Evolutionary conservation across 768 basidiomycete species (phyloP), one percentile per base, ranked within the genome.

Genomic region (Dacryopinax primogenitus): DNA sequence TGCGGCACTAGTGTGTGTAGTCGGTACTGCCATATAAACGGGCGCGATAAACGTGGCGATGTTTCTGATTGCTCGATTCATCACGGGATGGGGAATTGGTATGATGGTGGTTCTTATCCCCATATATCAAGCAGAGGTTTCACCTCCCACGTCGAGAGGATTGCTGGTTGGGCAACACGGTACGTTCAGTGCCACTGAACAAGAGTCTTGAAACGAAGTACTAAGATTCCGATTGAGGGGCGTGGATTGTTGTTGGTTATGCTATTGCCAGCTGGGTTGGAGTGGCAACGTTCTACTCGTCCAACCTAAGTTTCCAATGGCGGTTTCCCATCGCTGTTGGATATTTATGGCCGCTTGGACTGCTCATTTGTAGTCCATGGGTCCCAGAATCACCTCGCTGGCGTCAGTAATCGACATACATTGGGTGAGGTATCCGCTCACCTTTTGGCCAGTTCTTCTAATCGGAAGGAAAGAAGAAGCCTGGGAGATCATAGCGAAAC

Each of bases 31-130:
- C 13, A 63, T 63, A 13, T 32, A 63, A 23, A 30, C 62, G 7
- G 62, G 30, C 15, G 62, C 62, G 18, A 23, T 63, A 12, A 21
- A 63, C 62, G 62, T 63, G 21, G 62, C 62, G 23, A 63, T 63
- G 62, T 18, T 63, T 15, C 12, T 63, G 16, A 23, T 63, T 32
- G 62, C 21, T 7, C 62, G 62, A 16, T 33, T 63, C 30, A 63
- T 63, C 62, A 33, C 62, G n/a, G 62, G 62, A 33, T 39, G 37
- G 37, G 37, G 37, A 11, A 39, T 39, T 39, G 37, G 37, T 11
- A 39, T 39, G 37, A 39, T 39, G 37, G 37, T 39, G 37, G 37
- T 39, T n/a, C n/a, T 39, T 11, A 39, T 39, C 11, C 37, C 37
- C 11, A 39, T 39, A 11, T 39, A 39, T 39, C 37, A 39, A n/a